A percentile compares a stretch with the other conserved stretches of the same genome.
These are phyloP conservation scores for Hyphodiscus hymeniophilus DNA, from an alignment of 495 filamentous ascomycete genomes.

Conservation along the genomic window DNA sequence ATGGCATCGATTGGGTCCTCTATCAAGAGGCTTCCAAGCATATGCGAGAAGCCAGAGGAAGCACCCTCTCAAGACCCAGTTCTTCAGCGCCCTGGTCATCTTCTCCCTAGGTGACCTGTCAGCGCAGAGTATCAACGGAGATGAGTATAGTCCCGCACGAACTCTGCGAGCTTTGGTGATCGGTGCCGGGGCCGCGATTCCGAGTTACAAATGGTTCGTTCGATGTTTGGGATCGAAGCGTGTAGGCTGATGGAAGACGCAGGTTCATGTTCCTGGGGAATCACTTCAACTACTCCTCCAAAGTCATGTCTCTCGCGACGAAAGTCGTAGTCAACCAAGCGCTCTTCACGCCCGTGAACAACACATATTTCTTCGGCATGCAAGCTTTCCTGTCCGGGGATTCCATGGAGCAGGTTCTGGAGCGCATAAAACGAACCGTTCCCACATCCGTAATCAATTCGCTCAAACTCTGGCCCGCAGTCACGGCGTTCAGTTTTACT, in stretches of 20 bases:
- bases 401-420: conserved; percentile 49
- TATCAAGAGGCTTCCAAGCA: conserved; percentile 54
- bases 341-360: conserved; percentile 80
- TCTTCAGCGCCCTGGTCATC: conserved; percentile 65
- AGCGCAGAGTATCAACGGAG: conserved; percentile 57
- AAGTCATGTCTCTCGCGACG: conserved; percentile 55
- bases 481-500: conserved; percentile 81
- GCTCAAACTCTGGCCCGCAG: conserved; percentile 83
- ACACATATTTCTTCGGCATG: conserved; percentile 85
- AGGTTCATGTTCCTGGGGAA: conserved; percentile 78
- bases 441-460: conserved; percentile 70
- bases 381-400: conserved; percentile 59
- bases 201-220: conserved; percentile 66
- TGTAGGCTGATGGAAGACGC: conserved; percentile 1
- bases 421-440: conserved; percentile 66
- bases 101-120: conserved; percentile 75
- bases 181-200: conserved; percentile 62
- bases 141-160: conserved; percentile 59
- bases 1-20: conserved; percentile 46
- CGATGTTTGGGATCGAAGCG: conserved; percentile 1
- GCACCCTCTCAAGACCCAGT: conserved; percentile 69
- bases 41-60: conserved; percentile 64
- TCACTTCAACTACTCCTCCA: conserved; percentile 73
- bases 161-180: conserved; percentile 67
- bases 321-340: conserved; percentile 79